A percentile compares a stretch with the other conserved stretches of the same genome.
Evolutionary conservation across 805 yeast genomes (phyloP).

Genomic region (Starmerella sirachaensis): DNA sequence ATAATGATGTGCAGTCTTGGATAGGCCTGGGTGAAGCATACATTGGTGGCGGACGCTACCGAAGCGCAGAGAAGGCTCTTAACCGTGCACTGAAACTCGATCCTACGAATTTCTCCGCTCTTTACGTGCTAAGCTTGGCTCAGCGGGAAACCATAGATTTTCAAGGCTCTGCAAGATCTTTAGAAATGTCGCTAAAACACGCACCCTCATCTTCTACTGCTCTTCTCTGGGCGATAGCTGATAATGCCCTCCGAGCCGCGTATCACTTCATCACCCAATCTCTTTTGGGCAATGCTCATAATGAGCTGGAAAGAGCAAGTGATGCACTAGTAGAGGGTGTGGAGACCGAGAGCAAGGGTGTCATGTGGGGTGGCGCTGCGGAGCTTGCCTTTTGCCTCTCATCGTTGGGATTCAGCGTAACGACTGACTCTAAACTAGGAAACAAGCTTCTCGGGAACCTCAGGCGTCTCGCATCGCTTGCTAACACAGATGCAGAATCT

Average conservation of each 20-base stretch:
- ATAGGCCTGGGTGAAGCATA: constrained; percentile 96
- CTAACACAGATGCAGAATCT: not conserved
- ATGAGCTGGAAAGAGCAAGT: constrained; percentile 37
- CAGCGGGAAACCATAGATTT: constrained; percentile 54
- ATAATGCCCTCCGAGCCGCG: constrained; percentile 33
- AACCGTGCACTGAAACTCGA: constrained; percentile 47
- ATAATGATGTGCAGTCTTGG: constrained; percentile 72
- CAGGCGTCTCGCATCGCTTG: not conserved
- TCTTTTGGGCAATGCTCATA: constrained; percentile 53
- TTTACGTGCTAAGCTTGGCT: constrained; percentile 56
- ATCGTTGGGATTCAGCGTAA: constrained; percentile 1
- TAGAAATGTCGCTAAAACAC: constrained; percentile 19
- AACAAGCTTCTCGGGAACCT: not conserved
- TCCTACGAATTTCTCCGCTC: constrained; percentile 47
- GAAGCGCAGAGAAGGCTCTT: constrained; percentile 78
- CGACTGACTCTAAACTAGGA: too few relatives aligned
- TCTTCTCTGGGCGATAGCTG: constrained; percentile 43
- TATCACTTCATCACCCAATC: constrained; percentile 44
- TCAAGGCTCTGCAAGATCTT: constrained; percentile 45
- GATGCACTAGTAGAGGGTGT: constrained; percentile 32
- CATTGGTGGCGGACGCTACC: constrained; percentile 66
- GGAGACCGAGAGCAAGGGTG: not conserved
- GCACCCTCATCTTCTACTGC: constrained; percentile 32
- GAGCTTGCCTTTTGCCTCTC: constrained; percentile 1
- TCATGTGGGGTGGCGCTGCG: constrained; percentile 9